phyloP scores from a whole-genome alignment of 129 eudicot species.

The Arctium minus region DNA sequence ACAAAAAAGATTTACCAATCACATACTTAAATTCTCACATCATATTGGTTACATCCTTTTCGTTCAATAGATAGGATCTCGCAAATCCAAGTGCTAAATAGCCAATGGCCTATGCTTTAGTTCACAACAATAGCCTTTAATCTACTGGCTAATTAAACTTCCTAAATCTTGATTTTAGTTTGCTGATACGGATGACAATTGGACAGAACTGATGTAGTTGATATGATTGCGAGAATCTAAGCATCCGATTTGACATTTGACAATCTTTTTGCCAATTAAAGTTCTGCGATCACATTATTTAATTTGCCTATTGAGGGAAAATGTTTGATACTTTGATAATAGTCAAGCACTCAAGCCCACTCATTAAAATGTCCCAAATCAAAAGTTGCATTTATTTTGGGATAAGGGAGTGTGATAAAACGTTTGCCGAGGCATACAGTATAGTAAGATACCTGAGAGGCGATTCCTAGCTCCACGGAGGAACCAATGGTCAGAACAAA shows the following conservation, averaged over 20 bases:
- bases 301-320: background rate
- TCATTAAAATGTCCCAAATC: background rate
- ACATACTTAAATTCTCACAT: background rate
- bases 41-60: background rate
- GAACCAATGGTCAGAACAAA: conserved; percentile 94
- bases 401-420: background rate
- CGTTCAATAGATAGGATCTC: conserved; percentile 6
- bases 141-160: conserved; percentile 7
- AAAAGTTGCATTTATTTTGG: background rate
- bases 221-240: background rate
- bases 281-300: background rate
- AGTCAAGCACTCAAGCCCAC: background rate
- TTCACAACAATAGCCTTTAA: background rate
- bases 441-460: conserved; percentile 75
- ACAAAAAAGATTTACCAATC: background rate
- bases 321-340: background rate
- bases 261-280: background rate
- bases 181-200: background rate
- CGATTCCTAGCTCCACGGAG: conserved; percentile 96
- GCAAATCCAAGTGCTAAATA: conserved; percentile 4
- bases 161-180: background rate
- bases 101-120: background rate
- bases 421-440: background rate
- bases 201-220: background rate
- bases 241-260: background rate